Conservation (phyloP, 2,329 filamentous ascomycete genomes). For the Sporothrix schenckii region DNA sequence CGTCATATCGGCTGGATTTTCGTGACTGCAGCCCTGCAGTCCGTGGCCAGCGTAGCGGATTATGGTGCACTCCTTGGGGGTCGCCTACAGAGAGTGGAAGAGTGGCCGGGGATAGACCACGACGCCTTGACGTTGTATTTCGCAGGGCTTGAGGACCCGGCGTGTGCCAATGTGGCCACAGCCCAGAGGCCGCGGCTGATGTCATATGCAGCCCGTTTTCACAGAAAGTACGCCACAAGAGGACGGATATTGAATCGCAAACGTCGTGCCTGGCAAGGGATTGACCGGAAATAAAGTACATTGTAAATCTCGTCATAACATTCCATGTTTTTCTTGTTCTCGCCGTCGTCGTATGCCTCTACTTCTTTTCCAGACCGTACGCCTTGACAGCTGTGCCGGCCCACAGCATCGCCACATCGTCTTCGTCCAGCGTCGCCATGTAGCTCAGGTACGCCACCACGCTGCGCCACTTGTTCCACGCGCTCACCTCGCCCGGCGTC, state of each 20-base stretch:
- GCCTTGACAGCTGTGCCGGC: conserved; percentile 70
- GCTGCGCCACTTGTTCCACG: conserved; percentile 76
- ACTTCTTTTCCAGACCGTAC: conserved; percentile 56
- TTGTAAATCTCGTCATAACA: neutral
- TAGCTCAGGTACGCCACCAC: conserved; percentile 70
- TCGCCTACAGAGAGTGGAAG: too few species aligned
- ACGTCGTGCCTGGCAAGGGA: neutral
- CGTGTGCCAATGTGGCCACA: too few species aligned
- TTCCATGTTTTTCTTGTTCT: neutral
- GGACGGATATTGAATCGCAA: too few species aligned
- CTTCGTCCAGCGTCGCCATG: conserved; percentile 62
- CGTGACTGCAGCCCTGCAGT: too few species aligned
- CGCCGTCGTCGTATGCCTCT: neutral
- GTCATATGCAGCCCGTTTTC: neutral
- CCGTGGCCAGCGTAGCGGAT: too few species aligned
- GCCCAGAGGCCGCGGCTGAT: neutral
- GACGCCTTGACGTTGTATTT: too few species aligned
- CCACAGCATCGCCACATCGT: conserved; percentile 70
- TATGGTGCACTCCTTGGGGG: too few species aligned
- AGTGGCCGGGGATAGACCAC: too few species aligned
- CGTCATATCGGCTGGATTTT: too few species aligned
- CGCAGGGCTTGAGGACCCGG: too few species aligned
- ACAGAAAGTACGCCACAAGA: too few species aligned
- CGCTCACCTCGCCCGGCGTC: conserved; percentile 50
- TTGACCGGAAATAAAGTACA: neutral